These are phyloP conservation scores for Nicotiana otophora DNA, from an alignment of 257 asterid genomes.

Conservation along the genomic window DNA sequence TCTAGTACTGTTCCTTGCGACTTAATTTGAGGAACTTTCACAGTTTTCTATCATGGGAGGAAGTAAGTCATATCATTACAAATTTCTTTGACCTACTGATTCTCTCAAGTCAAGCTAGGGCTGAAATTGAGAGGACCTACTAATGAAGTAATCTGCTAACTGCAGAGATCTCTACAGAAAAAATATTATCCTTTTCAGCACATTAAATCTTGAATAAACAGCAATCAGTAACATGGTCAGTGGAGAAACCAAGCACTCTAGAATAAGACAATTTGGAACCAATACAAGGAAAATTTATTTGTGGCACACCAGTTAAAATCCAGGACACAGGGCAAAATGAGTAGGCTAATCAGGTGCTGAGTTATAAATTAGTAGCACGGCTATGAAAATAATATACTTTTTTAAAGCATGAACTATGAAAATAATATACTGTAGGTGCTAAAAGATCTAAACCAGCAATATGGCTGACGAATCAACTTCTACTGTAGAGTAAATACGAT, in stretches of 20 bases:
- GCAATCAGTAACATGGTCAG: neutral
- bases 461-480: neutral
- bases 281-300: neutral
- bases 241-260: neutral
- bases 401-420: neutral
- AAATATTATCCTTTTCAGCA: neutral
- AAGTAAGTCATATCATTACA: neutral
- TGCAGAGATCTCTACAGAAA: neutral
- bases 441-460: neutral
- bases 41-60: neutral
- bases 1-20: neutral
- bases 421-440: neutral
- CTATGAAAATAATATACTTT: neutral
- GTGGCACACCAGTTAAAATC: neutral
- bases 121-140: neutral
- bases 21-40: neutral
- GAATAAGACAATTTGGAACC: neutral
- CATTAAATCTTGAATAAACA: neutral
- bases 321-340: neutral
- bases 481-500: neutral
- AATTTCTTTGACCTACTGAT: neutral
- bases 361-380: neutral
- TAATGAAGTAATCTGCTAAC: neutral
- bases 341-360: slow-evolving; percentile 2
- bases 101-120: neutral